Evolutionary conservation across 1,284 basidiomycete species (phyloP).

Genomic region (Tylopilus sp.): DNA sequence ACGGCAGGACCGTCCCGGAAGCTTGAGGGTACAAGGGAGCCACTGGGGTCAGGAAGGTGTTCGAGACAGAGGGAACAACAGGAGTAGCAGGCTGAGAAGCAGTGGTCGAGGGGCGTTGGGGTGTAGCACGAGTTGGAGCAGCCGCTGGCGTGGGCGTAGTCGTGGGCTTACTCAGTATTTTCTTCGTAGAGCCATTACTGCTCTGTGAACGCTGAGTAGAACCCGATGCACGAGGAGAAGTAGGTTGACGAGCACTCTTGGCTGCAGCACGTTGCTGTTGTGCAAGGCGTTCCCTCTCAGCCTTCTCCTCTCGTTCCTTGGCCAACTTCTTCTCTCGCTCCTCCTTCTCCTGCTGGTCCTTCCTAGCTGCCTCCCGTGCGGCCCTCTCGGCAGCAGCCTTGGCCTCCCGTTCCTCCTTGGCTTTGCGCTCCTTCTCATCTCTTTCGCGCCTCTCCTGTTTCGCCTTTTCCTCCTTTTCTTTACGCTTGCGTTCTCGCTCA

Average conservation of each 20-base stretch:
- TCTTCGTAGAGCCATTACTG: constrained; percentile 47
- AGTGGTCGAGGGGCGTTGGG: constrained; percentile 27
- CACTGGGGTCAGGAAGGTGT: constrained; percentile 33
- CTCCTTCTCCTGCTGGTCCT: constrained; percentile 59
- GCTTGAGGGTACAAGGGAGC: constrained; percentile 47
- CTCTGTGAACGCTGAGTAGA: constrained; percentile 44
- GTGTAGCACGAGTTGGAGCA: constrained; percentile 27
- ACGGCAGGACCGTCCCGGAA: constrained; percentile 43
- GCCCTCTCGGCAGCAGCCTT: constrained; percentile 53
- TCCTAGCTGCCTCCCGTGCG: constrained; percentile 41
- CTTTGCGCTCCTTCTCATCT: constrained; percentile 59
- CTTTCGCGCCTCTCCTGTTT: constrained; percentile 63
- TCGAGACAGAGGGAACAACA: constrained; percentile 29
- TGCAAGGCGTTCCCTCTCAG: constrained; percentile 44
- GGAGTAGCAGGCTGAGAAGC: constrained; percentile 36
- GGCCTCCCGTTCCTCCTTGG: constrained; percentile 54
- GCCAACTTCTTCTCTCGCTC: constrained; percentile 54
- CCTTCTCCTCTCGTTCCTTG: constrained; percentile 60
- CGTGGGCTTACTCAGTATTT: constrained; percentile 45
- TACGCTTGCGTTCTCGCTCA: constrained; percentile 61
- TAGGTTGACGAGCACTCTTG: constrained; percentile 42
- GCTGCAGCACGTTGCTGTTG: constrained; percentile 41
- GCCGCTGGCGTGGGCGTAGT: constrained; percentile 29
- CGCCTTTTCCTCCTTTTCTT: constrained; percentile 61
- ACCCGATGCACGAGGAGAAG: constrained; percentile 51